These are phyloP conservation scores for Brettanomyces nanus DNA, from an alignment of 805 yeast species.

Conservation along the genomic window DNA sequence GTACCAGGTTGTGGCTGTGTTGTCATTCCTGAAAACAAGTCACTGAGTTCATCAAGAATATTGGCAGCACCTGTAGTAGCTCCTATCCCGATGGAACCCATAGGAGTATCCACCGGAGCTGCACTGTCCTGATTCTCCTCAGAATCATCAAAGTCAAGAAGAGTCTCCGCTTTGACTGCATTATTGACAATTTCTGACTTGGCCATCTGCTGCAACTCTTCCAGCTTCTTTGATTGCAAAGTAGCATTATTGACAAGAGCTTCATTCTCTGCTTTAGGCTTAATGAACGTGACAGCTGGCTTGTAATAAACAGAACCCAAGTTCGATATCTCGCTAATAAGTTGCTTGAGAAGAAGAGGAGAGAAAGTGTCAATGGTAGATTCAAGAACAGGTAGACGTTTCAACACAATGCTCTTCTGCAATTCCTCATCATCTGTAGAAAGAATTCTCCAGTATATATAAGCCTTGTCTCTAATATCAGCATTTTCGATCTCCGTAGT, in stretches of 20 bases:
- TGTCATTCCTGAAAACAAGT: conserved; percentile 43
- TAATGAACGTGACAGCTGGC: conserved; percentile 60
- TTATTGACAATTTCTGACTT: conserved; percentile 58
- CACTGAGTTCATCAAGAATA: conserved; percentile 68
- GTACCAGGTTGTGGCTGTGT: conserved; percentile 12
- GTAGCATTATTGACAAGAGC: conserved; percentile 16
- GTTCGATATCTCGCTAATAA: conserved; percentile 71
- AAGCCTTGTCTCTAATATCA: conserved; percentile 76
- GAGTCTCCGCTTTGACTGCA: conserved; percentile 63
- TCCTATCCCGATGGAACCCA: conserved; percentile 15
- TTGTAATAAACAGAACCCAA: conserved; percentile 85
- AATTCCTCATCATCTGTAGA: conserved; percentile 35
- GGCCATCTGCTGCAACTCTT: conserved; percentile 73
- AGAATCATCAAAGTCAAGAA: conserved; percentile 79
- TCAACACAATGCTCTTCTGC: conserved; percentile 47
- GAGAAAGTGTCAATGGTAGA: conserved; percentile 68
- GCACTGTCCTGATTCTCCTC: conserved; percentile 20
- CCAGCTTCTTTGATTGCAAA: conserved; percentile 47
- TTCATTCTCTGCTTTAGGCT: conserved; percentile 9
- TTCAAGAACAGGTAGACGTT: conserved; percentile 61
- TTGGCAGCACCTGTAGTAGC: conserved; percentile 20
- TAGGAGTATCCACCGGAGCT: conserved; percentile 8
- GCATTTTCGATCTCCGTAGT: conserved; percentile 62
- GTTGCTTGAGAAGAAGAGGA: conserved; percentile 55
- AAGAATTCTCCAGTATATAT: conserved; percentile 69